phyloP scores from a whole-genome alignment of 202 grass and related monocot species.

The Setaria viridis region DNA sequence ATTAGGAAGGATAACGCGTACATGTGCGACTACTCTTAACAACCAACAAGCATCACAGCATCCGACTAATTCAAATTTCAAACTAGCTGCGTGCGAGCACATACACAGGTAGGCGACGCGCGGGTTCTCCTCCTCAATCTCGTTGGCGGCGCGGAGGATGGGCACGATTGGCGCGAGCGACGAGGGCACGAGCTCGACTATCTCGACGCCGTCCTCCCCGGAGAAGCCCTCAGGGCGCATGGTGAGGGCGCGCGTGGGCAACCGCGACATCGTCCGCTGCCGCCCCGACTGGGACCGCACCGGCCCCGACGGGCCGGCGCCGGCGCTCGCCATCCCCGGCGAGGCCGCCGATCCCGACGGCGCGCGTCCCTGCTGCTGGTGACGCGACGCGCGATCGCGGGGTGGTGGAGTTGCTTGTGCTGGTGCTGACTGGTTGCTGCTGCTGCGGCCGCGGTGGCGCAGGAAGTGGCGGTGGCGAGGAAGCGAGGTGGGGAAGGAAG shows the following conservation, averaged over 20 bases:
- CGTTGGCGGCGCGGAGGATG: slow-evolving; percentile 93
- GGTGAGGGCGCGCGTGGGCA: slow-evolving; percentile 49
- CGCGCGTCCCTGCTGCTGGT: neutral
- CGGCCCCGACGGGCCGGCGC: slow-evolving; percentile 29
- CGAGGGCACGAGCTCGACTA: slow-evolving; percentile 73
- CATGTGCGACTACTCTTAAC: neutral
- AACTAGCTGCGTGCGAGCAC: neutral
- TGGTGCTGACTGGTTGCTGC: neutral
- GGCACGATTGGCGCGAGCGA: slow-evolving; percentile 82
- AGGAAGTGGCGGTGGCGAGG: slow-evolving; percentile 19
- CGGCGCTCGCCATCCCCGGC: slow-evolving; percentile 34
- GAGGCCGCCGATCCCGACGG: neutral
- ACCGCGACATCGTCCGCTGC: slow-evolving; percentile 36
- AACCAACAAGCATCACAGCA: neutral
- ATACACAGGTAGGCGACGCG: slow-evolving; percentile 94
- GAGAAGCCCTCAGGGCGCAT: slow-evolving; percentile 48
- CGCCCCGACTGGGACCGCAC: slow-evolving; percentile 13
- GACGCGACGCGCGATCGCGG: neutral
- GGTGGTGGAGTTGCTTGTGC: neutral
- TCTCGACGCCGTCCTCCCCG: slow-evolving; percentile 50
- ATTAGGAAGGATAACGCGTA: neutral
- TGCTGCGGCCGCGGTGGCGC: too few relatives aligned
- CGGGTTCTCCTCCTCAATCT: slow-evolving; percentile 70
- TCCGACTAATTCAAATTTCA: neutral
- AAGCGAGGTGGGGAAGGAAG: neutral